phyloP scores from a whole-genome alignment of 2,329 filamentous ascomycete species.

The Hymenotorrendiella dingleyae region DNA sequence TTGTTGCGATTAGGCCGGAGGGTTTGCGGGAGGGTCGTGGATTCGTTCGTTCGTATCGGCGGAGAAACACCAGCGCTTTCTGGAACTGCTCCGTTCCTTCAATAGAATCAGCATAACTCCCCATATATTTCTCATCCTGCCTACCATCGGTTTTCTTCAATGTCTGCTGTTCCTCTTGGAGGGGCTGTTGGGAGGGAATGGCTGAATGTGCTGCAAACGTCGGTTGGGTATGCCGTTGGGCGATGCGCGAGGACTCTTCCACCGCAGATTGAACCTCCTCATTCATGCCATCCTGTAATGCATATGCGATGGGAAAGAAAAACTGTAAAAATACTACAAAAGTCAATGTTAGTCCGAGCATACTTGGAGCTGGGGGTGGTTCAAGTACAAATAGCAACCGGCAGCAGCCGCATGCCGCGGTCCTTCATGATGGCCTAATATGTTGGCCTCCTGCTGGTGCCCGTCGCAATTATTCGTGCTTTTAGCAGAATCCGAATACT shows the following conservation, averaged over 20 bases:
- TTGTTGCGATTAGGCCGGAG: constrained; percentile 50
- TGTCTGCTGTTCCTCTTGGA: constrained; percentile 19
- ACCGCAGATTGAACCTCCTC: constrained; percentile 1
- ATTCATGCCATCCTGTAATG: constrained; percentile 1
- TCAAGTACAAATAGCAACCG: constrained; percentile 29
- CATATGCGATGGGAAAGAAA: constrained; percentile 15
- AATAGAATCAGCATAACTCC: constrained; percentile 15
- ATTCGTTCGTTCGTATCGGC: constrained; percentile 26
- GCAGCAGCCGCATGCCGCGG: constrained; percentile 25
- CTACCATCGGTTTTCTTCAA: constrained; percentile 23
- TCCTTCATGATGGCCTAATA: constrained; percentile 30
- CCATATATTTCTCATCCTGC: background rate
- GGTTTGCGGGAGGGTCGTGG: constrained; percentile 38
- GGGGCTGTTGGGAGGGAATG: constrained; percentile 25
- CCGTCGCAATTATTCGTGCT: constrained; percentile 20
- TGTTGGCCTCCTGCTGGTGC: constrained; percentile 8
- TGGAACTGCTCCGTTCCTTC: constrained; percentile 30
- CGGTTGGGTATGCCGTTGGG: constrained; percentile 15
- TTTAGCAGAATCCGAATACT: constrained; percentile 18
- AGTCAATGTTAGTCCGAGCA: background rate
- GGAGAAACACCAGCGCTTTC: constrained; percentile 32
- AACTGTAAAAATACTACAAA: constrained; percentile 26
- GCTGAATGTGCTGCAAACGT: constrained; percentile 19
- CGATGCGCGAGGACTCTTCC: constrained; percentile 10
- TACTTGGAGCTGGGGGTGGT: background rate